Evolutionary conservation across 352 stramenopile species (phyloP).

Genomic region (Globisporangium canariense): DNA sequence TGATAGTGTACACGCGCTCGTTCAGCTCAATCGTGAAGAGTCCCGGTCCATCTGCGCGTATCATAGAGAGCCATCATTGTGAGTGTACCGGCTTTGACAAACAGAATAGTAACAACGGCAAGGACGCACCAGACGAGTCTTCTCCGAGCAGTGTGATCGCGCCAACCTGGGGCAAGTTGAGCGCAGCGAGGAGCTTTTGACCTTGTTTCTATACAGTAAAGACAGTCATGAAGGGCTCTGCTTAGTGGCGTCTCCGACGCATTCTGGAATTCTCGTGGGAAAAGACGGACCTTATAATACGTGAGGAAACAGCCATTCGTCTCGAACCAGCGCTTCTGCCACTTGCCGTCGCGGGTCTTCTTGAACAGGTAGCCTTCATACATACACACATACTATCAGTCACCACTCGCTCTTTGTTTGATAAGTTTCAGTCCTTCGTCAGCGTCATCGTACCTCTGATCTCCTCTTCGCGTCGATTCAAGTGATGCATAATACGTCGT

Average conservation of each 20-base stretch:
- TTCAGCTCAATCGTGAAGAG: constrained; percentile 90
- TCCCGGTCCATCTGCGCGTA: constrained; percentile 57
- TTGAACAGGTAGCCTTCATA: constrained; percentile 90
- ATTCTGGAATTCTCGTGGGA: not conserved
- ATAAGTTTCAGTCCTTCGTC: not conserved
- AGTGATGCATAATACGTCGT: not conserved
- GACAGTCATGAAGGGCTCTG: too few species aligned
- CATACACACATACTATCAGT: not conserved
- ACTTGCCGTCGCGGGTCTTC: constrained; percentile 92
- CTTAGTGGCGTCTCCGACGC: not conserved
- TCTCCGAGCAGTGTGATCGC: constrained; percentile 70
- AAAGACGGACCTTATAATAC: constrained; percentile 94
- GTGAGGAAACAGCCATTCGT: constrained; percentile 97
- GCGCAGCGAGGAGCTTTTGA: constrained; percentile 91
- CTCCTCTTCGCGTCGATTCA: constrained; percentile 29
- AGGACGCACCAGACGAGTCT: constrained; percentile 49
- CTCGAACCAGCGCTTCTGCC: constrained; percentile 99
- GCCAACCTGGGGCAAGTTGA: constrained; percentile 93
- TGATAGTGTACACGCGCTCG: constrained; percentile 90
- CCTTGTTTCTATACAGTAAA: constrained; percentile 72
- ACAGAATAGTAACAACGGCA: not conserved
- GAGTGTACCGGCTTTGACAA: not conserved
- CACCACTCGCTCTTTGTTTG: not conserved
- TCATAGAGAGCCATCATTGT: not conserved
- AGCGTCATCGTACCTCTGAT: constrained; percentile 38